Conservation (phyloP, 208 protist genomes). For the Leishmania guyanensis region DNA sequence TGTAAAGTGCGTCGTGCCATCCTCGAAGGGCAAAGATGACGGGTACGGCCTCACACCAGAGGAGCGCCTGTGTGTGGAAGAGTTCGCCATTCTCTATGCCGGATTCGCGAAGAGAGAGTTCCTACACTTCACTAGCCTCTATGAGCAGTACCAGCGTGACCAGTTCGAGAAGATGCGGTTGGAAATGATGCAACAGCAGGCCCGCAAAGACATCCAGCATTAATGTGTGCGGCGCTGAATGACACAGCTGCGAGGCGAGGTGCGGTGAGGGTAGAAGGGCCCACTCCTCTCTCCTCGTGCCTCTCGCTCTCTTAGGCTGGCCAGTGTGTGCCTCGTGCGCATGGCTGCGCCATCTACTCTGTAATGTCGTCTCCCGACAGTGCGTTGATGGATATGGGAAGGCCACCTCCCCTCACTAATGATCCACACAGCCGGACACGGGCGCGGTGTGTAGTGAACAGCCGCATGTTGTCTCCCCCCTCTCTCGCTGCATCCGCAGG, state of each 20-base stretch:
- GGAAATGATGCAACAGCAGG: conserved; percentile 68
- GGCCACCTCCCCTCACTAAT: not conserved
- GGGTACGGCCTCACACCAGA: conserved; percentile 52
- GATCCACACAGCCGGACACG: not conserved
- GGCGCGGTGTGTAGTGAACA: not conserved
- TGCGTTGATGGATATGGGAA: not conserved
- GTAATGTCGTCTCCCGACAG: not conserved
- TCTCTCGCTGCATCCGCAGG: not conserved
- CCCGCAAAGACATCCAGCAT: conserved; percentile 63
- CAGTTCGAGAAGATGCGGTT: conserved; percentile 64
- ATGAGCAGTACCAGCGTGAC: conserved; percentile 77
- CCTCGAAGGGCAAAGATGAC: conserved; percentile 48
- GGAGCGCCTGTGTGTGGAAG: conserved; percentile 77
- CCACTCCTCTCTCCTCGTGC: not conserved
- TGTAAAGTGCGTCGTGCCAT: conserved; percentile 75
- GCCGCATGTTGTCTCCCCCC: not conserved
- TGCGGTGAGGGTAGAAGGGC: not conserved
- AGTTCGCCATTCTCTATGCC: conserved; percentile 83
- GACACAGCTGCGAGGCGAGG: not conserved
- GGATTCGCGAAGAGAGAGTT: conserved; percentile 64
- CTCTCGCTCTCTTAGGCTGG: not conserved
- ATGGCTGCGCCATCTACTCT: not conserved
- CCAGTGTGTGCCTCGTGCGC: not conserved
- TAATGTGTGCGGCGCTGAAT: conserved; percentile 7
- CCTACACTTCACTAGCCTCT: conserved; percentile 65